Conservation (phyloP, 2,329 filamentous ascomycete genomes). For the Diaporthe vaccinii region DNA sequence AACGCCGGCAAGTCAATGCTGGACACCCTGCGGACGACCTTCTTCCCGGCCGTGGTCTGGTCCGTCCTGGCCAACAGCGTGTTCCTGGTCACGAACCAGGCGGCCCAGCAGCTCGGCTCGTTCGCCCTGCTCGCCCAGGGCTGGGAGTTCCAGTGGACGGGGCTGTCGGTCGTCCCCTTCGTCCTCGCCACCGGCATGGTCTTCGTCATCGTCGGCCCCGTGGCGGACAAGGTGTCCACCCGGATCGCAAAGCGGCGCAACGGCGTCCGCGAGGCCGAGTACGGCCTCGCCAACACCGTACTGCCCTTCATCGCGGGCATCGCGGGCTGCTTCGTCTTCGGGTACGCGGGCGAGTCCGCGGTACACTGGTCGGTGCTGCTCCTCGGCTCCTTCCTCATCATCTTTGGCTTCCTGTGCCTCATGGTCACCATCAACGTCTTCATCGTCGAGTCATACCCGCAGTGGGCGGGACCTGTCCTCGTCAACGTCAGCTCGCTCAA, state of each 20-base stretch:
- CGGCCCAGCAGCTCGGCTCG: conserved; percentile 46
- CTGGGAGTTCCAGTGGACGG: conserved; percentile 49
- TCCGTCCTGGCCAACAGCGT: conserved; percentile 48
- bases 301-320: conserved; percentile 49
- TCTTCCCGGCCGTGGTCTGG: conserved; percentile 53
- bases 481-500: conserved; percentile 51
- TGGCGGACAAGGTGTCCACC: conserved; percentile 49
- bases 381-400: conserved; percentile 47
- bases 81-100: conserved; percentile 48
- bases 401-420: conserved; percentile 48
- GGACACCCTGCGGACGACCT: conserved; percentile 49
- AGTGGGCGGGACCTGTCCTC: conserved; percentile 50
- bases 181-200: conserved; percentile 43
- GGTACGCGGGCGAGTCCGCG: conserved; percentile 46
- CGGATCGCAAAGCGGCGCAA: conserved; percentile 47
- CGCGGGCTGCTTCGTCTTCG: conserved; percentile 50
- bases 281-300: conserved; percentile 50
- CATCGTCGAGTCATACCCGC: conserved; percentile 51
- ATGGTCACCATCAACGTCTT: conserved; percentile 50
- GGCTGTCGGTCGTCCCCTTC: conserved; percentile 47
- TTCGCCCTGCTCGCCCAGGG: conserved; percentile 48
- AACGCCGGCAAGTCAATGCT: conserved; percentile 45
- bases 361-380: conserved; percentile 48
- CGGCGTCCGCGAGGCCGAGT: conserved; percentile 50
- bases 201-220: conserved; percentile 47